Conservation (phyloP, 2,329 filamentous ascomycete genomes). For the Paraphaeosphaeria minitans region DNA sequence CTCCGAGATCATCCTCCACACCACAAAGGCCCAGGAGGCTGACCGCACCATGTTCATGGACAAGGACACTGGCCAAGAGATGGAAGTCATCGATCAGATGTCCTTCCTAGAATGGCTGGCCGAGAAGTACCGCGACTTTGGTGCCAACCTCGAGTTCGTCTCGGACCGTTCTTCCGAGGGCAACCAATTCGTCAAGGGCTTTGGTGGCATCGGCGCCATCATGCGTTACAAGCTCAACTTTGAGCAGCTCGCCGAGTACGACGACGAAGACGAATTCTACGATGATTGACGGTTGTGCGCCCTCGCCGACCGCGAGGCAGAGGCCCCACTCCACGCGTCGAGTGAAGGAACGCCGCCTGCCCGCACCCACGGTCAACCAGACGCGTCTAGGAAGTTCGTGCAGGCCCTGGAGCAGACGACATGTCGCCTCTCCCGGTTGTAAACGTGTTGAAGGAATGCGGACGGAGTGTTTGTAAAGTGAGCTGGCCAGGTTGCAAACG, state of each 20-base stretch:
- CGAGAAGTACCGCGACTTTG: conserved; percentile 97
- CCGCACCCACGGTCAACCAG: conserved; percentile 43
- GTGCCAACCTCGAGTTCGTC: conserved; percentile 93
- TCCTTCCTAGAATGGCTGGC: conserved; percentile 99
- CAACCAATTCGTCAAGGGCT: conserved; percentile 99
- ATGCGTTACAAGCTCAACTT: conserved; percentile 99
- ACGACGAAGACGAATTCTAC: conserved; percentile 87
- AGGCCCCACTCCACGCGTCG: conserved; percentile 63
- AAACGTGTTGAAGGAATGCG: conserved; percentile 39
- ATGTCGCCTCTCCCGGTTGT: conserved; percentile 49
- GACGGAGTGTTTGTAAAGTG: conserved; percentile 45
- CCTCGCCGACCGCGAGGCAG: conserved; percentile 89
- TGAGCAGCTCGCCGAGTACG: conserved; percentile 93
- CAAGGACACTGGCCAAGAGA: conserved; percentile 93
- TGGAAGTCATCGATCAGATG: conserved; percentile 86
- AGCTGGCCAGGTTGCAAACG: conserved; percentile 8
- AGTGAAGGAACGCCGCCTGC: conserved; percentile 61
- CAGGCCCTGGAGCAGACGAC: conserved; percentile 39
- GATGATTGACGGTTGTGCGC: conserved; percentile 88
- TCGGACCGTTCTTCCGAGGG: conserved; percentile 97
- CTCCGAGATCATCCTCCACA: conserved; percentile 77
- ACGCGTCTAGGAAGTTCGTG: conserved; percentile 38
- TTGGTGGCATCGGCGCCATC: conserved; percentile 96
- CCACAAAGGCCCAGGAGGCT: conserved; percentile 82
- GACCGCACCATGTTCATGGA: conserved; percentile 89